Conservation (phyloP, 176 grass and related monocot species). For the Aechmea fasciata region DNA sequence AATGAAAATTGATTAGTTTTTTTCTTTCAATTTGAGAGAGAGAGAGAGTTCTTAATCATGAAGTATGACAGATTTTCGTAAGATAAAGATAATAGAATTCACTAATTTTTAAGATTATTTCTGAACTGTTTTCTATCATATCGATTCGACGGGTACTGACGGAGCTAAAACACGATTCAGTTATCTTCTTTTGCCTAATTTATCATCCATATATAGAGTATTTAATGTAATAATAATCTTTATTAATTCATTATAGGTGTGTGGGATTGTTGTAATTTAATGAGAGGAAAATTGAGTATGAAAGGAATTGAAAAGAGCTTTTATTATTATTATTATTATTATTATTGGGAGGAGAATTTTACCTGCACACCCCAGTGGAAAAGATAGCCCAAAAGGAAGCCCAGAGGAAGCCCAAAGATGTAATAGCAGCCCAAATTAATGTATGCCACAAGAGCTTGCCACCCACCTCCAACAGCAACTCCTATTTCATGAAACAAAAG, state of each 20-base stretch:
- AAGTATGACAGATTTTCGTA: no score
- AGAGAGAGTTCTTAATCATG: no score
- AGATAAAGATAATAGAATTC: no score
- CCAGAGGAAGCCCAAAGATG: constrained; percentile 63
- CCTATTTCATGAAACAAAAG: constrained; percentile 18
- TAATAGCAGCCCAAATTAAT: constrained; percentile 85
- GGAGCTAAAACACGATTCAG: no score
- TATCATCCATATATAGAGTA: neutral
- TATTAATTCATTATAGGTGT: neutral
- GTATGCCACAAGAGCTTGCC: constrained; percentile 75
- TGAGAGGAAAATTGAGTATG: neutral
- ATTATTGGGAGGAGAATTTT: neutral
- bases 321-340: no score
- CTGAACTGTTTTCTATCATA: no score
- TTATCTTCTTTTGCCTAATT: no score
- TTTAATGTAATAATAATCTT: neutral
- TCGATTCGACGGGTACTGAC: no score
- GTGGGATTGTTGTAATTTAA: neutral
- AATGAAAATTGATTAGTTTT: no score
- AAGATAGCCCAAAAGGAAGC: constrained; percentile 64
- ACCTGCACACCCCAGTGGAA: constrained; percentile 55
- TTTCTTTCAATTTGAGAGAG: no score
- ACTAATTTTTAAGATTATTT: no score
- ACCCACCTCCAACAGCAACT: constrained; percentile 65
- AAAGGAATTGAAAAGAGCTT: neutral